Evolutionary conservation across 2,329 filamentous ascomycete species (phyloP).

Genomic region (Trichoderma koningiopsis): DNA sequence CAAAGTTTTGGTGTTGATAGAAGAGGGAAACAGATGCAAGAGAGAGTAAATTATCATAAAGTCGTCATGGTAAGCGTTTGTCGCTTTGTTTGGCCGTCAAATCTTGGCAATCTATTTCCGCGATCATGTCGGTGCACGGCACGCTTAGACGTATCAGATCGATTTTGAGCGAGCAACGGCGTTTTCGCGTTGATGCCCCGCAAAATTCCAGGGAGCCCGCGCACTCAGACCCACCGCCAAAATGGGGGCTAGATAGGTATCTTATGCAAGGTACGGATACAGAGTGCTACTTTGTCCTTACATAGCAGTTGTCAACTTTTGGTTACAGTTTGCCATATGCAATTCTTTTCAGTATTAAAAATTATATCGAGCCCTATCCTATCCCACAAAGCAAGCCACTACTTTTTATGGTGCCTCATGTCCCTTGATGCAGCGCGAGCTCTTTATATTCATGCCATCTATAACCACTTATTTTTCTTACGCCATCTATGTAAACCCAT

Average conservation of each 20-base stretch:
- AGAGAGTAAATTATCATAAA: background rate
- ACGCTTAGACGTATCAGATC: background rate
- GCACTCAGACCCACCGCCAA: background rate
- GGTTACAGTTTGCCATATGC: background rate
- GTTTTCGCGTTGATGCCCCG: background rate
- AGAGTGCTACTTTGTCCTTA: background rate
- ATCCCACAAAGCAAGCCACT: background rate
- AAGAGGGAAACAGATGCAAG: background rate
- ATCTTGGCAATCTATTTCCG: background rate
- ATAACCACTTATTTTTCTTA: constrained; percentile 10
- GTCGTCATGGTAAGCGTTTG: background rate
- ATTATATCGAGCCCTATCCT: background rate
- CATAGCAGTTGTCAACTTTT: background rate
- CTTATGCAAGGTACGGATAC: background rate
- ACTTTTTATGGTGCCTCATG: background rate
- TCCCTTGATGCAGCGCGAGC: constrained; percentile 9
- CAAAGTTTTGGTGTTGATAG: background rate
- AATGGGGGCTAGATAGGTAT: background rate
- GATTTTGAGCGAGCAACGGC: background rate
- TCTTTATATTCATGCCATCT: constrained; percentile 18
- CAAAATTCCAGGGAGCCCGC: background rate
- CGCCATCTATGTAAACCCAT: constrained; percentile 21
- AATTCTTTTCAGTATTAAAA: background rate
- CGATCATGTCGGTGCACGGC: background rate
- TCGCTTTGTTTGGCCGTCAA: background rate